Percentiles rank a stretch among this genome's conserved stretches.
Evolutionary conservation across 139 green algal genomes (phyloP).

Genomic region (Gonium pectorale): DNA sequence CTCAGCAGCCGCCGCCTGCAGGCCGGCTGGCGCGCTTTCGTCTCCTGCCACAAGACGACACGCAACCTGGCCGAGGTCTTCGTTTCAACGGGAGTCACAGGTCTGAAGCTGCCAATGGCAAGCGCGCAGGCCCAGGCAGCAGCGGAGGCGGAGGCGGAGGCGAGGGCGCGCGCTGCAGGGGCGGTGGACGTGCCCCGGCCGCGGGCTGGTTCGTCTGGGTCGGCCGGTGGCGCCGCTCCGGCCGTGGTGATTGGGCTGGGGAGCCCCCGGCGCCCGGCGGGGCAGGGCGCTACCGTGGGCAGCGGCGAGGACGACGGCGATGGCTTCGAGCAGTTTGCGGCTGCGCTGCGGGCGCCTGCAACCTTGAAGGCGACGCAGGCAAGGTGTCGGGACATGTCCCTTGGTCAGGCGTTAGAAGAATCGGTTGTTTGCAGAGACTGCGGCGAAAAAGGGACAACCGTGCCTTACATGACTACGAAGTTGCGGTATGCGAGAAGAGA

Average conservation of each 20-base stretch:
- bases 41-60: constrained; percentile 55
- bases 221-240: neutral
- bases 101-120: neutral
- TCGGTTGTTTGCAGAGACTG: no score
- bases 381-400: no score
- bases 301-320: constrained; percentile 8
- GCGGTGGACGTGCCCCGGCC: constrained; percentile 7
- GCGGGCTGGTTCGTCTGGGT: neutral
- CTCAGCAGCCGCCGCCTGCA: constrained; percentile 62
- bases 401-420: no score
- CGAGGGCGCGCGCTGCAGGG: neutral
- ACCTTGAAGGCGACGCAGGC: constrained; percentile 70
- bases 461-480: no score
- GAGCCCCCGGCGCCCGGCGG: neutral
- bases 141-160: neutral
- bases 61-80: constrained; percentile 59
- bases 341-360: constrained; percentile 61
- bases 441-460: no score
- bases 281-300: neutral
- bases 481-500: no score
- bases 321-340: constrained; percentile 80
- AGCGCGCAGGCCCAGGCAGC: neutral
- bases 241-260: neutral
- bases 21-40: constrained; percentile 64
- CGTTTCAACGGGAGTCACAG: constrained; percentile 46